These are phyloP conservation scores for Erodium moschatum DNA, from an alignment of 441 rosid species.

Conservation along the genomic window DNA sequence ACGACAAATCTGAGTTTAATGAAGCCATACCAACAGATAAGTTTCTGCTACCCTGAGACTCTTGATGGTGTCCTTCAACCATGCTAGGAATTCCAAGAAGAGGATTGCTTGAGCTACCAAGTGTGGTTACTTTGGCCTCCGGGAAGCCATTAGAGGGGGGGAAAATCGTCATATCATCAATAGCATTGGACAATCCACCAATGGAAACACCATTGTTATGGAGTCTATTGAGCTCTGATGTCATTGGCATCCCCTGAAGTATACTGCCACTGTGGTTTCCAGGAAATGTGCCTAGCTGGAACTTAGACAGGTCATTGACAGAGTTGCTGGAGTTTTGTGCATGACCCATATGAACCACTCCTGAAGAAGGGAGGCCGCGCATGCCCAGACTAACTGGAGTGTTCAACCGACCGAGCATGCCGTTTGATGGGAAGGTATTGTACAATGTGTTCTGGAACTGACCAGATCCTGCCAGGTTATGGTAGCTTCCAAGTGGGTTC, in stretches of 20 bases:
- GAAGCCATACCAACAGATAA: slow-evolving; percentile 30
- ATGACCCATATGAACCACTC: slow-evolving; percentile 29
- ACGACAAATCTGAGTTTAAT: neutral
- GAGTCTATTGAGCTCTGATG: slow-evolving; percentile 47
- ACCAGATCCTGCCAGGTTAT: slow-evolving; percentile 34
- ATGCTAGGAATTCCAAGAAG: slow-evolving; percentile 17
- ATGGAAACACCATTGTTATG: slow-evolving; percentile 30
- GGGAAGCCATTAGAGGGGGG: slow-evolving; percentile 23
- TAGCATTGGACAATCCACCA: slow-evolving; percentile 30
- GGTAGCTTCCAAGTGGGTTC: slow-evolving; percentile 49
- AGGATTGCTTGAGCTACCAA: slow-evolving; percentile 29
- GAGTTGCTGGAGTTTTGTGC: slow-evolving; percentile 36
- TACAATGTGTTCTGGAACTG: slow-evolving; percentile 40
- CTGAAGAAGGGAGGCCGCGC: slow-evolving; percentile 50
- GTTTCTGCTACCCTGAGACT: slow-evolving; percentile 34
- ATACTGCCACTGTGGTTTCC: slow-evolving; percentile 38
- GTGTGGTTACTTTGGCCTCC: too few species aligned
- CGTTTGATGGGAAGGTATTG: slow-evolving; percentile 46
- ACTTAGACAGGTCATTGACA: slow-evolving; percentile 25
- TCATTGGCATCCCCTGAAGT: slow-evolving; percentile 58
- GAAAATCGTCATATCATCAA: slow-evolving; percentile 25
- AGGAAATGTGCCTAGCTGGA: slow-evolving; percentile 32
- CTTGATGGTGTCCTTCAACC: slow-evolving; percentile 19
- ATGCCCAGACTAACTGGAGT: slow-evolving; percentile 52
- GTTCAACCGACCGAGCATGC: slow-evolving; percentile 52